Conservation (phyloP, 2,329 filamentous ascomycete genomes). For the Colletotrichum lini region DNA sequence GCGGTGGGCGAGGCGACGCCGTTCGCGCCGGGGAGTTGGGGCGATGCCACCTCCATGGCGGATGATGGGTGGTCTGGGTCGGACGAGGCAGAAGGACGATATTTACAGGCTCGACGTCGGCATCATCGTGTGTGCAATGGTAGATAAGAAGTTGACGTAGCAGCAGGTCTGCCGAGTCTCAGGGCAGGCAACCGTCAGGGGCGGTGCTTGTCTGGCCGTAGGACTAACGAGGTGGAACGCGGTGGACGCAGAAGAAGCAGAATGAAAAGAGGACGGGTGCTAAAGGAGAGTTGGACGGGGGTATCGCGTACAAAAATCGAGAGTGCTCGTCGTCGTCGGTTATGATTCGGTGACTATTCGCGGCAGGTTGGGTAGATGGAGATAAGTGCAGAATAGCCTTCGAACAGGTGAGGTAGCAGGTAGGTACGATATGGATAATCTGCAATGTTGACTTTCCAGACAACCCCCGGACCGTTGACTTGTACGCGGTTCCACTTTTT, state of each 20-base stretch:
- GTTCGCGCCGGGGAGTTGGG: constrained; percentile 62
- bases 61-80: constrained; percentile 42
- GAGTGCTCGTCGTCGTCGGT: constrained; percentile 20
- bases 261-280: constrained; percentile 25
- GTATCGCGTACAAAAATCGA: constrained; percentile 31
- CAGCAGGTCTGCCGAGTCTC: constrained; percentile 32
- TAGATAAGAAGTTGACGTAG: neutral
- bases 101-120: constrained; percentile 36
- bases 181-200: constrained; percentile 24
- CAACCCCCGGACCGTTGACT: constrained; percentile 28
- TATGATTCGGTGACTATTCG: constrained; percentile 21
- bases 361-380: constrained; percentile 8
- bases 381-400: neutral
- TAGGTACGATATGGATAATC: constrained; percentile 6
- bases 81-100: constrained; percentile 41
- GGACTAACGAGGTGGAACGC: constrained; percentile 21
- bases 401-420: neutral
- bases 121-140: constrained; percentile 39
- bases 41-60: constrained; percentile 69
- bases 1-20: constrained; percentile 59
- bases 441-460: constrained; percentile 40
- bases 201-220: constrained; percentile 25
- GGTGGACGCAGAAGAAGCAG: constrained; percentile 16
- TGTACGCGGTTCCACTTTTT: constrained; percentile 37
- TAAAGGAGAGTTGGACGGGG: constrained; percentile 32